phyloP scores from a whole-genome alignment of 179 eudicot genomes.

The Drosera spatulata region DNA sequence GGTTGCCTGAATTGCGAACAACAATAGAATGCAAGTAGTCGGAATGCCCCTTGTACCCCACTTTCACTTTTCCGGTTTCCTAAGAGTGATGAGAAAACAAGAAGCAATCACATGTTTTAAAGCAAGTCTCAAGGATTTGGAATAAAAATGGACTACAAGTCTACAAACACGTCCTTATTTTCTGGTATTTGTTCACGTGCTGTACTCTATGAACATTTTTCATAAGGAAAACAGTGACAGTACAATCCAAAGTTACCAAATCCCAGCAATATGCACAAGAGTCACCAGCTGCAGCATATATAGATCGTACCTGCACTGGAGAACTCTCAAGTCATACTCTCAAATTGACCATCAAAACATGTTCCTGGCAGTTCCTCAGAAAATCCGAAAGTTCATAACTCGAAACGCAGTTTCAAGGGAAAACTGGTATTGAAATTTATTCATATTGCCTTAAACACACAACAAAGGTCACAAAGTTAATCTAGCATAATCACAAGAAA shows the following conservation, averaged over 20 bases:
- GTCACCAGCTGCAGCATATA: slow-evolving; percentile 85
- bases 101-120: too few species aligned
- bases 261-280: slow-evolving; percentile 98
- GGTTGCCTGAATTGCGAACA: slow-evolving; percentile 53
- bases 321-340: neutral
- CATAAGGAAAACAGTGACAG: too few species aligned
- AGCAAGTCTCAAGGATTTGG: too few species aligned
- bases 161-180: too few species aligned
- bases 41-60: slow-evolving; percentile 71
- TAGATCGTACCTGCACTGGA: slow-evolving; percentile 46
- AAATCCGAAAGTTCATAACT: too few species aligned
- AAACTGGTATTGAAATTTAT: too few species aligned
- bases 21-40: slow-evolving; percentile 78
- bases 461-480: neutral
- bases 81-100: slow-evolving; percentile 12
- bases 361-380: too few species aligned
- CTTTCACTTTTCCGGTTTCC: slow-evolving; percentile 70
- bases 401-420: too few species aligned
- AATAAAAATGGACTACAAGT: too few species aligned
- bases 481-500: slow-evolving; percentile 1
- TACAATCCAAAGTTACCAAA: slow-evolving; percentile 35
- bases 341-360: too few species aligned
- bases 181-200: too few species aligned
- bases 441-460: neutral
- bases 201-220: too few species aligned